phyloP scores from a whole-genome alignment of 2,329 filamentous ascomycete genomes.

The Colletotrichum australisinense region DNA sequence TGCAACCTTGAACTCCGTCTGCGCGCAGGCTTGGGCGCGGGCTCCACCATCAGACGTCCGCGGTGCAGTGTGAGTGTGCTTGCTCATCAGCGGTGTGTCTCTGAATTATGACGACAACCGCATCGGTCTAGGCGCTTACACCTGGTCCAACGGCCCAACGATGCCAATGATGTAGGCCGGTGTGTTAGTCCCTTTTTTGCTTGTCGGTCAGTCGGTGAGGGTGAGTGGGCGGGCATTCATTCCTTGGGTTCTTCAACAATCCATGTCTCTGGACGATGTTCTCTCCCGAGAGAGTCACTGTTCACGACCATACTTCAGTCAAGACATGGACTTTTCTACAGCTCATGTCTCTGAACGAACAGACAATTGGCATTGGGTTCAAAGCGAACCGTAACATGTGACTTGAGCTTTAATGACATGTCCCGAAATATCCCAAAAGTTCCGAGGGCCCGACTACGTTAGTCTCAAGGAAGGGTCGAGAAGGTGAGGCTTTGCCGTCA shows the following conservation, averaged over 20 bases:
- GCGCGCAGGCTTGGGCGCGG: not conserved
- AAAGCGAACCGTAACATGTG: not conserved
- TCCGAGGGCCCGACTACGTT: not conserved
- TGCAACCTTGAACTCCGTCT: slow-evolving; percentile 4
- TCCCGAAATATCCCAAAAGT: slow-evolving; percentile 27
- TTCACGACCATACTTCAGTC: not conserved
- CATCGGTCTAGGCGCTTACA: slow-evolving; percentile 1
- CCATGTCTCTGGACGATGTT: not conserved
- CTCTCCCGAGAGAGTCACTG: not conserved
- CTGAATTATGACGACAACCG: slow-evolving; percentile 29
- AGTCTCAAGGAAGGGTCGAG: slow-evolving; percentile 16
- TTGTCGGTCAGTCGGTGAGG: not conserved
- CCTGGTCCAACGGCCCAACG: not conserved
- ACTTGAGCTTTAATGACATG: slow-evolving; percentile 11
- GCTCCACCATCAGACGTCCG: slow-evolving; percentile 2
- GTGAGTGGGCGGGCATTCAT: not conserved
- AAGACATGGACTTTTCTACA: not conserved
- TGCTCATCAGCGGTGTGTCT: slow-evolving; percentile 34
- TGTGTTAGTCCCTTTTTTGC: not conserved
- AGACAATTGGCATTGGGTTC: too few species aligned
- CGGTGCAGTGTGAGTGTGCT: slow-evolving; percentile 2
- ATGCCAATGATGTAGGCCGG: not conserved
- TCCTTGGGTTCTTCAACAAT: not conserved
- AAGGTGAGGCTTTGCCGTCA: slow-evolving; percentile 26
- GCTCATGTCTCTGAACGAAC: too few species aligned